Conservation (phyloP, 352 stramenopile genomes). For the Globisporangium megalacanthum region DNA sequence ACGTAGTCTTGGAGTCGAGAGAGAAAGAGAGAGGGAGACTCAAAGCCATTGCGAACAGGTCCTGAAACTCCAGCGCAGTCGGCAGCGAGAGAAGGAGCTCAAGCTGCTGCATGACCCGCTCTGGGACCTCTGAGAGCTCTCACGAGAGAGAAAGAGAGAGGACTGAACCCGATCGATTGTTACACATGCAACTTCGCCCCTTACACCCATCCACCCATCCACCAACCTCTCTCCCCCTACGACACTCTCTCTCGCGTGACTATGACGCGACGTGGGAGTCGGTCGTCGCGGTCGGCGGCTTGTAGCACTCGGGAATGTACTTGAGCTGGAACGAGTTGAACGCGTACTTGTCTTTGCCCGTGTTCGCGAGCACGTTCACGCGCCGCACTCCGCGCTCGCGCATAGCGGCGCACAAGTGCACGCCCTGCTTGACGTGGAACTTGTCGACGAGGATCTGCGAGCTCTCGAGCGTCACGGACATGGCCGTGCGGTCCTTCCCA, state of each 20-base stretch:
- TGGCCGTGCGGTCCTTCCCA: conserved; percentile 96
- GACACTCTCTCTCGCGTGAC: not conserved
- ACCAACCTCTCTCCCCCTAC: too few relatives aligned
- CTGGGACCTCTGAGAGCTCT: conserved; percentile 35
- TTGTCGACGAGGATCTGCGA: conserved; percentile 88
- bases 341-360: conserved; percentile 91
- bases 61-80: conserved; percentile 69
- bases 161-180: conserved; percentile 1
- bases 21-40: conserved; percentile 1
- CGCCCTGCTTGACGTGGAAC: conserved; percentile 82
- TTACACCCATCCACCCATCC: not conserved
- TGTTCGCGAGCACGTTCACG: conserved; percentile 84
- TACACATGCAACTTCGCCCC: conserved; percentile 1
- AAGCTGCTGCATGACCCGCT: conserved; percentile 62
- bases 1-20: not conserved
- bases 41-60: conserved; percentile 32
- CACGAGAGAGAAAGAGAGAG: not conserved
- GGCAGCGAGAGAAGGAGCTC: conserved; percentile 60
- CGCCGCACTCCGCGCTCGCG: conserved; percentile 78
- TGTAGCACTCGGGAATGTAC: conserved; percentile 94
- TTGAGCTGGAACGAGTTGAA: conserved; percentile 97
- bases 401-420: conserved; percentile 84
- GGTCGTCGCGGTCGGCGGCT: conserved; percentile 78
- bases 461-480: conserved; percentile 96
- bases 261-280: conserved; percentile 77